These are phyloP conservation scores for Penicillium sp. DNA, from an alignment of 2,329 filamentous ascomycete genomes.

Conservation along the genomic window DNA sequence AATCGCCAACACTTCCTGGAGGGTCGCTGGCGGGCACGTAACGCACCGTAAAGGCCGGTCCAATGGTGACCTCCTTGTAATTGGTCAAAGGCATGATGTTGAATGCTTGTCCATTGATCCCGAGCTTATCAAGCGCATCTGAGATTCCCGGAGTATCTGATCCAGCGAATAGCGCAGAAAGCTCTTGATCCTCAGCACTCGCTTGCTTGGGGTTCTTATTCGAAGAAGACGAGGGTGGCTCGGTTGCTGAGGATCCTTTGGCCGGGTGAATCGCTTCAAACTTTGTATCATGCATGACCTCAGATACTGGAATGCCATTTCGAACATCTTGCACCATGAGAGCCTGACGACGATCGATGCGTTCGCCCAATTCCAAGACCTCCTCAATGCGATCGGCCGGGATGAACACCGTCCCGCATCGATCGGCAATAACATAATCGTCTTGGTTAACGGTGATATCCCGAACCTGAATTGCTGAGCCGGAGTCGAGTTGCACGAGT, in stretches of 20 bases:
- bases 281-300: constrained; percentile 26
- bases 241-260: background rate
- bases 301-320: constrained; percentile 18
- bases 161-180: constrained; percentile 19
- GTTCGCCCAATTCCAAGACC: constrained; percentile 17
- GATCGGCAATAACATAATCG: constrained; percentile 28
- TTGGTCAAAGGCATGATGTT: constrained; percentile 26
- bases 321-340: constrained; percentile 25
- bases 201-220: constrained; percentile 10
- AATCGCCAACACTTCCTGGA: constrained; percentile 36
- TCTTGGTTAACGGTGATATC: constrained; percentile 21
- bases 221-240: background rate
- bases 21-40: constrained; percentile 29
- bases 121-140: constrained; percentile 28
- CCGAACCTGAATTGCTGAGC: constrained; percentile 25
- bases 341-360: constrained; percentile 19
- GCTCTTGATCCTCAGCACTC: constrained; percentile 18
- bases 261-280: constrained; percentile 20
- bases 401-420: constrained; percentile 23
- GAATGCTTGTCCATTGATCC: constrained; percentile 23
- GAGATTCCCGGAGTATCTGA: constrained; percentile 25
- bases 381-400: constrained; percentile 20
- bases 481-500: constrained; percentile 38
- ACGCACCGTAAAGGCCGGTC: constrained; percentile 39
- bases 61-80: constrained; percentile 34